A percentile compares a stretch with the other conserved stretches of the same genome.
These are phyloP conservation scores for Fusarium mundagurra DNA, from an alignment of 2,329 filamentous ascomycete genomes.

Conservation along the genomic window DNA sequence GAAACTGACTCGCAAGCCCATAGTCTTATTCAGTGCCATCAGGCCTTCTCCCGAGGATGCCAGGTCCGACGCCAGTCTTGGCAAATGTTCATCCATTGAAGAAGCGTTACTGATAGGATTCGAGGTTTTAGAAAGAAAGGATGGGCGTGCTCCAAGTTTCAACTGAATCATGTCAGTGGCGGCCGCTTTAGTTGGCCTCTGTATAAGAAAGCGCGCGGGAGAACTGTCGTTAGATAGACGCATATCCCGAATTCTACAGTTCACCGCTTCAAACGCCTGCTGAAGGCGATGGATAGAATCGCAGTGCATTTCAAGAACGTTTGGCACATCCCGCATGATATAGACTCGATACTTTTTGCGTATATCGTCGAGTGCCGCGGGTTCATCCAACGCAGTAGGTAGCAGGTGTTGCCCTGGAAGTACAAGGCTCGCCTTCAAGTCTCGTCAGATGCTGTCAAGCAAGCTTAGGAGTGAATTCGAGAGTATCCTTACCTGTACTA, in stretches of 20 bases:
- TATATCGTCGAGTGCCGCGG: slow-evolving; percentile 41
- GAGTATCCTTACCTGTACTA: slow-evolving; percentile 39
- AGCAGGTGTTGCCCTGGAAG: slow-evolving; percentile 44
- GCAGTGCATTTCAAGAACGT: slow-evolving; percentile 43
- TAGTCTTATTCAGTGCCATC: slow-evolving; percentile 35
- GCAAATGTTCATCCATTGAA: slow-evolving; percentile 31
- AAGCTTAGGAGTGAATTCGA: neutral
- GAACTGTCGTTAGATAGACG: slow-evolving; percentile 41
- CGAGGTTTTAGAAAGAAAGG: slow-evolving; percentile 7
- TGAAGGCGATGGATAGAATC: slow-evolving; percentile 39
- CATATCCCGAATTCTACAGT: slow-evolving; percentile 48
- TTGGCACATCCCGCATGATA: slow-evolving; percentile 40
- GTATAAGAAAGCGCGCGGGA: slow-evolving; percentile 42
- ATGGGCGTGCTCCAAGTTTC: slow-evolving; percentile 40
- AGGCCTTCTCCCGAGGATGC: slow-evolving; percentile 38
- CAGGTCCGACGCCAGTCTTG: slow-evolving; percentile 34
- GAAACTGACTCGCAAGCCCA: slow-evolving; percentile 49
- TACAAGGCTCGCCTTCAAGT: slow-evolving; percentile 36
- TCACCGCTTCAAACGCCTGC: slow-evolving; percentile 43
- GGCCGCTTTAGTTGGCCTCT: slow-evolving; percentile 33
- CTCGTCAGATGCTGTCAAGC: neutral
- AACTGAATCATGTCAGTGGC: slow-evolving; percentile 32
- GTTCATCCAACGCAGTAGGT: slow-evolving; percentile 40
- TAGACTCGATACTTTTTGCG: slow-evolving; percentile 45
- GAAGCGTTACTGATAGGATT: neutral